Conservation (phyloP, 78 protist genomes). For the slime mould (Dictyostelium discoideum) region DNA sequence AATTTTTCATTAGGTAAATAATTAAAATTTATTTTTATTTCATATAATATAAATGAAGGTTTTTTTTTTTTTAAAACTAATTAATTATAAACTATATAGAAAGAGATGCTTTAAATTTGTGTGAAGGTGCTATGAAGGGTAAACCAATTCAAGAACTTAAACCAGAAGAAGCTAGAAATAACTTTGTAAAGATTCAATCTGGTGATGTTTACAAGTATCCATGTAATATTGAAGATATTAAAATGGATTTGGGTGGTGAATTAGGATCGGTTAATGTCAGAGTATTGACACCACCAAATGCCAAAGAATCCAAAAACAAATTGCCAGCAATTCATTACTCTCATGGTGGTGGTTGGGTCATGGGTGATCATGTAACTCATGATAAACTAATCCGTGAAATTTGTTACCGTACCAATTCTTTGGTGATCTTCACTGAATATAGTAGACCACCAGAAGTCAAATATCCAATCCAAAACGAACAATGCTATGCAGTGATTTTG, state of each 20-base stretch:
- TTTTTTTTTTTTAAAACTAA: too few species aligned
- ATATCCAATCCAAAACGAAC: conserved; percentile 23
- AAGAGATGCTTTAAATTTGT: conserved; percentile 6
- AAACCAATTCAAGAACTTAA: background rate
- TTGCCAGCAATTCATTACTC: background rate
- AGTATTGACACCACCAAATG: background rate
- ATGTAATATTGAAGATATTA: background rate
- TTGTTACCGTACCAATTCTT: background rate
- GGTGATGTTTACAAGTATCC: background rate
- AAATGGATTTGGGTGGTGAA: background rate
- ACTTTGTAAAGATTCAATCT: background rate
- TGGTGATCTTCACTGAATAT: background rate
- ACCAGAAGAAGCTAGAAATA: conserved; percentile 9
- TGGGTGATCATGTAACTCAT: background rate
- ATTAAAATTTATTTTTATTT: too few species aligned
- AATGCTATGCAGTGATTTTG: background rate
- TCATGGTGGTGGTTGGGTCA: conserved; percentile 42
- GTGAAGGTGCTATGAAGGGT: background rate
- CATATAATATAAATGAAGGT: too few species aligned
- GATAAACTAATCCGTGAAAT: conserved; percentile 15
- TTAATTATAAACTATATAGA: background rate
- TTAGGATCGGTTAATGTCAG: background rate
- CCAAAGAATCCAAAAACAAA: background rate
- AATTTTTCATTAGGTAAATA: background rate
- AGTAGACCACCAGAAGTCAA: background rate